These are phyloP conservation scores for Aureobasidium zeae DNA, from an alignment of 2,329 filamentous ascomycete species.

Conservation along the genomic window DNA sequence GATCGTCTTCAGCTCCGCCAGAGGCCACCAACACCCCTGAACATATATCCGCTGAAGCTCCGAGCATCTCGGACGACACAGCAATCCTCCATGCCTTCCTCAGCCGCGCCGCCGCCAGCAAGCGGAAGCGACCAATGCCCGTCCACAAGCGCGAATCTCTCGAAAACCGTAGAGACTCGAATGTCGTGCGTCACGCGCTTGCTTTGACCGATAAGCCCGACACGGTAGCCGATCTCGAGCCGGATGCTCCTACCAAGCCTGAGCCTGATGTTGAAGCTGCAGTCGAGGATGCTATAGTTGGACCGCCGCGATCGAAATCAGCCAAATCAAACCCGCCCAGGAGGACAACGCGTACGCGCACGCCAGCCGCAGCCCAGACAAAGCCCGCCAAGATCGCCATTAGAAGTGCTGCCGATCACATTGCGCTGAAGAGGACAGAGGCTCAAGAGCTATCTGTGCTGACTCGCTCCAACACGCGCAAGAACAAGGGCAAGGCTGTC, in stretches of 20 bases:
- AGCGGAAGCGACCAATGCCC: conserved; percentile 31
- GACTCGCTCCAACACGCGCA: conserved; percentile 41
- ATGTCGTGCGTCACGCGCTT: conserved; percentile 37
- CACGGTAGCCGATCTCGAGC: conserved; percentile 38
- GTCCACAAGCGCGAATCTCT: conserved; percentile 34
- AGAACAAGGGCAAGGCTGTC: conserved; percentile 41
- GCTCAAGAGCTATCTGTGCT: conserved; percentile 39
- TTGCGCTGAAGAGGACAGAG: conserved; percentile 40
- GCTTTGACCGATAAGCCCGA: conserved; percentile 34
- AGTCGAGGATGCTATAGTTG: neutral
- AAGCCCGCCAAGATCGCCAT: conserved; percentile 35
- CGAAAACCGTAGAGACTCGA: conserved; percentile 40
- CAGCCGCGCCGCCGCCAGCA: conserved; percentile 40
- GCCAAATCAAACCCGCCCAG: conserved; percentile 1
- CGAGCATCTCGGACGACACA: conserved; percentile 38
- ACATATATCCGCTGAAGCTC: conserved; percentile 19
- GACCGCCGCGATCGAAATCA: neutral
- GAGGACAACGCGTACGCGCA: conserved; percentile 3
- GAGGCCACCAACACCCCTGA: conserved; percentile 24
- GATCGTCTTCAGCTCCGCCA: conserved; percentile 26
- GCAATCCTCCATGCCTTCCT: conserved; percentile 42
- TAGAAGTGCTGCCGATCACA: conserved; percentile 34
- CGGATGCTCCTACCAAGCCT: conserved; percentile 29
- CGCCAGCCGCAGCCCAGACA: conserved; percentile 2
- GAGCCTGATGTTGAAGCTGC: neutral